A percentile compares a stretch with the other conserved stretches of the same genome.
Evolutionary conservation across 1,139 yeast species (phyloP).

Genomic region (Candida frijolesensis): DNA sequence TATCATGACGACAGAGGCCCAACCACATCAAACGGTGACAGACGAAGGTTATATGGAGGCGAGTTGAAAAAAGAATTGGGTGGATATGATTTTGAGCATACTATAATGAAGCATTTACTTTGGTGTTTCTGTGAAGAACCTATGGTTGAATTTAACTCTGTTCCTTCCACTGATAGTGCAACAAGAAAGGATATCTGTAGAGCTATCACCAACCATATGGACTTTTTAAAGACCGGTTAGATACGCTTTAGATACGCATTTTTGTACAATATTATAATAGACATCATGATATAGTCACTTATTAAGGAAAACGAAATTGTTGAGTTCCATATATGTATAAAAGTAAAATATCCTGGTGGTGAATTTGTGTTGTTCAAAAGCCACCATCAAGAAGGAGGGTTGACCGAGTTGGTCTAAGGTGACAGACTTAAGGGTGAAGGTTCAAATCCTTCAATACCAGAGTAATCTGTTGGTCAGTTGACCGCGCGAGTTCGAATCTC

Average conservation of each 20-base stretch:
- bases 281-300: no score
- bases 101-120: constrained; percentile 26
- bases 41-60: constrained; percentile 33
- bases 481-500: constrained; percentile 13
- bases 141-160: constrained; percentile 21
- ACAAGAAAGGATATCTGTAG: constrained; percentile 28
- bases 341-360: no score
- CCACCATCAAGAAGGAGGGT: constrained; percentile 5
- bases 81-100: constrained; percentile 33
- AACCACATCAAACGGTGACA: constrained; percentile 17
- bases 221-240: constrained; percentile 20
- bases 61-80: constrained; percentile 28
- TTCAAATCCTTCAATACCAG: no score
- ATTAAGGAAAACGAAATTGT: no score
- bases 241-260: not conserved
- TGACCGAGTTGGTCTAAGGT: constrained; percentile 12
- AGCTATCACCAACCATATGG: constrained; percentile 27
- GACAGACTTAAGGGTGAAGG: constrained; percentile 8
- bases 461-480: constrained; percentile 9
- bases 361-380: no score
- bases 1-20: constrained; percentile 31
- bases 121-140: constrained; percentile 32
- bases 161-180: constrained; percentile 24
- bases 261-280: not conserved
- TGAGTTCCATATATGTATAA: no score